phyloP scores from a whole-genome alignment of 1,284 basidiomycete species.

The Exobasidium cylindrosporum region DNA sequence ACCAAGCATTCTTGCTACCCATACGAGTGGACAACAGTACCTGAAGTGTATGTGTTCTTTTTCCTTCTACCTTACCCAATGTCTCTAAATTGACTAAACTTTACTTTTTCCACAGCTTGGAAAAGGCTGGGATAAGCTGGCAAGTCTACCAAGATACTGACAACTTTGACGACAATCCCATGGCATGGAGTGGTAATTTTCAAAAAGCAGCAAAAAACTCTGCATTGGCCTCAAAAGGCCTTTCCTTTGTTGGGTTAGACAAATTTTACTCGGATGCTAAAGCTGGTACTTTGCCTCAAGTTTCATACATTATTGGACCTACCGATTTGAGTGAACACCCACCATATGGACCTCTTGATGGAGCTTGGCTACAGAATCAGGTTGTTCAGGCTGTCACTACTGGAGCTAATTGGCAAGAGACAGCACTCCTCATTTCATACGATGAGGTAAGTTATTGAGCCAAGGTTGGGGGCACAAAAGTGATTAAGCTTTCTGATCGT shows the following conservation, averaged over 20 bases:
- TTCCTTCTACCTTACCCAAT: no score
- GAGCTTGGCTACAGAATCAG: constrained; percentile 41
- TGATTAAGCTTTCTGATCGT: no score
- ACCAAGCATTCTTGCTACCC: constrained; percentile 27
- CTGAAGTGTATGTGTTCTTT: no score
- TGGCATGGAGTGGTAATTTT: constrained; percentile 21
- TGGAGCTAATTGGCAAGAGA: constrained; percentile 30
- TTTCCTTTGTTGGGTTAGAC: constrained; percentile 28
- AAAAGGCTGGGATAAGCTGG: constrained; percentile 31
- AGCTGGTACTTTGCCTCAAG: constrained; percentile 34
- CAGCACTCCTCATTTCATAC: constrained; percentile 42
- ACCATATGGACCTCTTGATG: constrained; percentile 35
- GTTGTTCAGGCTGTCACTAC: constrained; percentile 39
- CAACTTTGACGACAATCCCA: constrained; percentile 39
- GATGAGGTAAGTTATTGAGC: no score
- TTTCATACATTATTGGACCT: constrained; percentile 44
- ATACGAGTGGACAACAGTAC: constrained; percentile 38
- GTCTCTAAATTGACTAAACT: no score
- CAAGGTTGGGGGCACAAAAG: no score
- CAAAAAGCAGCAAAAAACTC: constrained; percentile 22
- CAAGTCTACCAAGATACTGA: constrained; percentile 35
- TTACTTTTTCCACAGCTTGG: no score
- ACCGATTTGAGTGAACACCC: constrained; percentile 45
- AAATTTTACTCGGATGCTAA: constrained; percentile 38
- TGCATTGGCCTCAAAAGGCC: constrained; percentile 23